These are phyloP conservation scores for Sclerotinia glacialis DNA, from an alignment of 2,329 filamentous ascomycete genomes.

Conservation along the genomic window DNA sequence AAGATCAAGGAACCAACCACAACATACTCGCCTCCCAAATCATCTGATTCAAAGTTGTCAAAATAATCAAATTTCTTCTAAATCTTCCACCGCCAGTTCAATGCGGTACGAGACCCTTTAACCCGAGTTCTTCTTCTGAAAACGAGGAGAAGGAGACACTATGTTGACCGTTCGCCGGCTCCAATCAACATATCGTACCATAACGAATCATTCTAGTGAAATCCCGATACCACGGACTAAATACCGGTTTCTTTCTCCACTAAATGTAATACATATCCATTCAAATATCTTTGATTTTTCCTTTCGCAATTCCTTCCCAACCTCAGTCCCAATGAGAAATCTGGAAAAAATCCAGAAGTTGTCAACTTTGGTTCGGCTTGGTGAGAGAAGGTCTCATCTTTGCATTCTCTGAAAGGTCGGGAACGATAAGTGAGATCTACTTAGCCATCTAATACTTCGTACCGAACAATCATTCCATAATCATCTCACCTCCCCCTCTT, in stretches of 20 bases:
- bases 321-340: background rate
- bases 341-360: background rate
- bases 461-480: background rate
- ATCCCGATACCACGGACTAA: slow-evolving; percentile 8
- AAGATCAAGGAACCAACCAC: background rate
- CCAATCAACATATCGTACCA: background rate
- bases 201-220: background rate
- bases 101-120: background rate
- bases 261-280: slow-evolving; percentile 6
- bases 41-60: background rate
- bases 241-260: slow-evolving; percentile 4
- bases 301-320: background rate
- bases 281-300: background rate
- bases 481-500: background rate
- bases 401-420: background rate
- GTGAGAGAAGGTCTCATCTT: background rate
- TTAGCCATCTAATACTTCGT: background rate
- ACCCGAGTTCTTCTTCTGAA: background rate
- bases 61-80: background rate
- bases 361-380: background rate
- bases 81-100: slow-evolving; percentile 6
- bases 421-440: background rate
- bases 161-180: background rate
- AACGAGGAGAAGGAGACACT: background rate
- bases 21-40: background rate